phyloP scores from a whole-genome alignment of 208 protist species.

The Herpetomonas samuelpessoai region DNA sequence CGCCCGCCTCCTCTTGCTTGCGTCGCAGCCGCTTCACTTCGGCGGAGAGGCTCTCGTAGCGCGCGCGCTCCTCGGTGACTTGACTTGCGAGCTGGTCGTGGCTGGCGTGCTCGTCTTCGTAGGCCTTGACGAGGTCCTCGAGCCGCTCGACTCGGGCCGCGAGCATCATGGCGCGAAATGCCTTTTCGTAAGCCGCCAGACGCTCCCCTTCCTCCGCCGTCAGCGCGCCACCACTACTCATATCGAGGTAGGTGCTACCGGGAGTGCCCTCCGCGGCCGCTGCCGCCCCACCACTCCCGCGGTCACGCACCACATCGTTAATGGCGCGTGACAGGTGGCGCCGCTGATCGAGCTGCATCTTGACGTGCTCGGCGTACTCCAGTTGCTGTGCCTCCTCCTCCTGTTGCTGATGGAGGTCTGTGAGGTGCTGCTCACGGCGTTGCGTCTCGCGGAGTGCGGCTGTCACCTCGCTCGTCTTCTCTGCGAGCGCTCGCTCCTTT shows the following conservation, averaged over 20 bases:
- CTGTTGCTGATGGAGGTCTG: conserved; percentile 49
- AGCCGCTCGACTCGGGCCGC: conserved; percentile 60
- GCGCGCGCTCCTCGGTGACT: conserved; percentile 18
- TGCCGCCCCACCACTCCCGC: background rate
- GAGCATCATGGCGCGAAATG: conserved; percentile 89
- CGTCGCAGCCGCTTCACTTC: conserved; percentile 25
- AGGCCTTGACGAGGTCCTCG: conserved; percentile 35
- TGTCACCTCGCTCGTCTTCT: conserved; percentile 62
- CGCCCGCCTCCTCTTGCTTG: conserved; percentile 16
- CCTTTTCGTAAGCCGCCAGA: conserved; percentile 75
- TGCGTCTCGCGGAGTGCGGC: conserved; percentile 45
- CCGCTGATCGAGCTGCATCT: conserved; percentile 26
- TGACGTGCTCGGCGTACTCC: conserved; percentile 48
- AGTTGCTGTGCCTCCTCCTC: conserved; percentile 68
- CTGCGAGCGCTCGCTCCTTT: conserved; percentile 78
- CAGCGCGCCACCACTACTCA: background rate
- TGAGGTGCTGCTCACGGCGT: conserved; percentile 34
- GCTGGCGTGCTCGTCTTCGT: conserved; percentile 53
- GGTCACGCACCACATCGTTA: conserved; percentile 12
- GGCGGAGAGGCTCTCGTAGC: conserved; percentile 18
- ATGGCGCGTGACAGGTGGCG: conserved; percentile 15
- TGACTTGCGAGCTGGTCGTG: conserved; percentile 65
- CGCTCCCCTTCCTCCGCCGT: conserved; percentile 68
- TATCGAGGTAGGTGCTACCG: no score
- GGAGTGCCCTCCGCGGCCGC: no score